Conservation (phyloP, 2,329 filamentous ascomycete genomes). For the Penicillium sclerotigenum region DNA sequence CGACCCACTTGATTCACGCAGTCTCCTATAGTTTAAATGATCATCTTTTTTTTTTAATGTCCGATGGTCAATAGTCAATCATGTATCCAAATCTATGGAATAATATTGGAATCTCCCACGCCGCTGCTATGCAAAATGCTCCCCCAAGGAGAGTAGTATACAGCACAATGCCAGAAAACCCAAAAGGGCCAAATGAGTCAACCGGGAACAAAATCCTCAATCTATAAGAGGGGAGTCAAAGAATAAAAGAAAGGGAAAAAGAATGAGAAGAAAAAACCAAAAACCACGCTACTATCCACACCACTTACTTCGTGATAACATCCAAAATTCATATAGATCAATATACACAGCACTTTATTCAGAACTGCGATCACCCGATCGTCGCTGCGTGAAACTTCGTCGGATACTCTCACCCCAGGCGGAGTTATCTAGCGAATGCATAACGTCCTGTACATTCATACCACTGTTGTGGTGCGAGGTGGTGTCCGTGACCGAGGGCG, state of each 20-base stretch:
- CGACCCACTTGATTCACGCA: constrained; percentile 17
- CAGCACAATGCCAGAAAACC: constrained; percentile 10
- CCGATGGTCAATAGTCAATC: background rate
- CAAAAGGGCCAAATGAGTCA: background rate
- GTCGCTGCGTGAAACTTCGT: constrained; percentile 72
- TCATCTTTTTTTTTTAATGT: background rate
- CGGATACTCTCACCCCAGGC: constrained; percentile 92
- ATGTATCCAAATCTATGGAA: background rate
- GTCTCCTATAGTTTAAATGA: constrained; percentile 3
- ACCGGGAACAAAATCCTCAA: background rate
- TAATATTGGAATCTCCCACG: constrained; percentile 13
- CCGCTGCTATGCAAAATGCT: constrained; percentile 27
- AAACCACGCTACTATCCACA: background rate
- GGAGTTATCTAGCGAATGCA: constrained; percentile 82
- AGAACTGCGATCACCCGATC: constrained; percentile 34
- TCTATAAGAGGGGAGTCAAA: constrained; percentile 3
- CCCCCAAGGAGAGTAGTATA: constrained; percentile 17
- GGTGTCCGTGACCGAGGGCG: constrained; percentile 37
- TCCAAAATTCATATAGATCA: constrained; percentile 12
- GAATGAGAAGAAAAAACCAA: background rate
- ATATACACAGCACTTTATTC: constrained; percentile 12
- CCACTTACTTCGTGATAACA: constrained; percentile 5
- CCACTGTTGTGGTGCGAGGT: constrained; percentile 63
- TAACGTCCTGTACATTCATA: constrained; percentile 72
- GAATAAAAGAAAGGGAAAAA: constrained; percentile 8